These are phyloP conservation scores for Leccinum cinnamomeum DNA, from an alignment of 1,284 basidiomycete genomes.

Conservation along the genomic window DNA sequence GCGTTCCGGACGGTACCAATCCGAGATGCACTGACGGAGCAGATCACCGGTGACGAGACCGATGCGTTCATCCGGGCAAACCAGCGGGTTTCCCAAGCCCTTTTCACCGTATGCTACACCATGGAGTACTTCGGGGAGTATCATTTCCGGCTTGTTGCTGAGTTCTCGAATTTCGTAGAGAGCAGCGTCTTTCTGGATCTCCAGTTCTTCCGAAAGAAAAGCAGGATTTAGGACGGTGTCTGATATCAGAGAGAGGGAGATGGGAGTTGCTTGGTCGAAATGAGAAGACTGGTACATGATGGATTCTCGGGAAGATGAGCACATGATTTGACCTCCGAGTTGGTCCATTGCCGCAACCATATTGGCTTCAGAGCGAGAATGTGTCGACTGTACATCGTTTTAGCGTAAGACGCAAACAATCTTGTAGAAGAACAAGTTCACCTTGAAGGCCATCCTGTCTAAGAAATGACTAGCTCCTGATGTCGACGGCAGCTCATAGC, in stretches of 20 bases:
- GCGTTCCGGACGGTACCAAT: slow-evolving; percentile 91
- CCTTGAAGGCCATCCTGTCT: slow-evolving; percentile 97
- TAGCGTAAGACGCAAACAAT: slow-evolving; percentile 12
- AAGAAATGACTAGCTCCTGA: slow-evolving; percentile 90
- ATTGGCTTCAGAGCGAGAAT: slow-evolving; percentile 60
- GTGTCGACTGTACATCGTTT: slow-evolving; percentile 51
- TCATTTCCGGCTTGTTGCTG: slow-evolving; percentile 88
- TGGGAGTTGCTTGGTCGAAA: slow-evolving; percentile 81
- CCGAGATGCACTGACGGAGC: slow-evolving; percentile 59
- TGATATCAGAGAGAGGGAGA: slow-evolving; percentile 85
- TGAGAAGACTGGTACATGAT: slow-evolving; percentile 99
- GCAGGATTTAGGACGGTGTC: slow-evolving; percentile 87
- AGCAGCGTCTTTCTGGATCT: slow-evolving; percentile 83
- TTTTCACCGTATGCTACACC: slow-evolving; percentile 78
- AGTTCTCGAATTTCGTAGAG: slow-evolving; percentile 94
- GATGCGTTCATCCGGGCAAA: not conserved
- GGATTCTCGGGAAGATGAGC: slow-evolving; percentile 88
- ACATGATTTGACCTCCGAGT: slow-evolving; percentile 91
- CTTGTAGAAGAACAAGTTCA: slow-evolving; percentile 37
- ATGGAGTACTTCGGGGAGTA: slow-evolving; percentile 92
- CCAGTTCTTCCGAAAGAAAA: slow-evolving; percentile 79
- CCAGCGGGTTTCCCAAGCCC: slow-evolving; percentile 75
- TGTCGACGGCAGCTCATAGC: slow-evolving; percentile 81
- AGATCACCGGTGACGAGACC: not conserved
- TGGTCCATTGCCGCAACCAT: slow-evolving; percentile 85